Percentiles rank a stretch among this genome's conserved stretches.
These are phyloP conservation scores for Coleophoma cylindrospora DNA, from an alignment of 2,329 filamentous ascomycete genomes.

Conservation along the genomic window DNA sequence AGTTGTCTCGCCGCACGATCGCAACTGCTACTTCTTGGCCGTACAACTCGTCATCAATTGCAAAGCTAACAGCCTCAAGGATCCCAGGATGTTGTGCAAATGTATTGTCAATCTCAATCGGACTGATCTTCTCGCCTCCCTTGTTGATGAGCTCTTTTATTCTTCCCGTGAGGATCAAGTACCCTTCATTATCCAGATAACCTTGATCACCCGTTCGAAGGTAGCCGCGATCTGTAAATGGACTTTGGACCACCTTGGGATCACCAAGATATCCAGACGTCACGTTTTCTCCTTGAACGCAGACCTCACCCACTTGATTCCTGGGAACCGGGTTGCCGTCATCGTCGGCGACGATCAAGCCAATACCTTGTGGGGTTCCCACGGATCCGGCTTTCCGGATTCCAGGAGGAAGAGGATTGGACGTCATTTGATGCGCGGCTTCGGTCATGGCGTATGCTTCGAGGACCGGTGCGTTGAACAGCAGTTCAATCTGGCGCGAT, in stretches of 20 bases:
- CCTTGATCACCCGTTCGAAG: conserved; percentile 84
- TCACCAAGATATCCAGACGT: conserved; percentile 61
- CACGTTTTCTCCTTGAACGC: conserved; percentile 72
- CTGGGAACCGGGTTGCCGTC: conserved; percentile 43
- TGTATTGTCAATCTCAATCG: conserved; percentile 78
- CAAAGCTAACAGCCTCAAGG: conserved; percentile 73
- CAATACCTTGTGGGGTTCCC: conserved; percentile 63
- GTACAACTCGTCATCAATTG: conserved; percentile 71
- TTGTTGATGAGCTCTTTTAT: conserved; percentile 90
- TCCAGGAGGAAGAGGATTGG: conserved; percentile 56
- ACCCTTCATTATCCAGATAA: conserved; percentile 70
- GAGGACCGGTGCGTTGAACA: conserved; percentile 73
- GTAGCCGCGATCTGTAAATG: conserved; percentile 61
- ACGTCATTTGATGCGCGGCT: conserved; percentile 81
- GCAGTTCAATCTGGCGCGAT: conserved; percentile 72
- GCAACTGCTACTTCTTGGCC: conserved; percentile 74
- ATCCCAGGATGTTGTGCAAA: conserved; percentile 64
- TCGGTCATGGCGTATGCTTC: conserved; percentile 94
- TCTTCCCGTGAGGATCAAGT: conserved; percentile 74
- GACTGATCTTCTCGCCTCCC: conserved; percentile 79
- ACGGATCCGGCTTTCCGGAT: neutral
- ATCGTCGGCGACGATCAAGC: conserved; percentile 68
- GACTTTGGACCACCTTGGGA: conserved; percentile 6
- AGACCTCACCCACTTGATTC: conserved; percentile 69
- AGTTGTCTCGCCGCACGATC: conserved; percentile 61